These are phyloP conservation scores for Hygrophorus russula DNA, from an alignment of 768 basidiomycete species.

Conservation along the genomic window DNA sequence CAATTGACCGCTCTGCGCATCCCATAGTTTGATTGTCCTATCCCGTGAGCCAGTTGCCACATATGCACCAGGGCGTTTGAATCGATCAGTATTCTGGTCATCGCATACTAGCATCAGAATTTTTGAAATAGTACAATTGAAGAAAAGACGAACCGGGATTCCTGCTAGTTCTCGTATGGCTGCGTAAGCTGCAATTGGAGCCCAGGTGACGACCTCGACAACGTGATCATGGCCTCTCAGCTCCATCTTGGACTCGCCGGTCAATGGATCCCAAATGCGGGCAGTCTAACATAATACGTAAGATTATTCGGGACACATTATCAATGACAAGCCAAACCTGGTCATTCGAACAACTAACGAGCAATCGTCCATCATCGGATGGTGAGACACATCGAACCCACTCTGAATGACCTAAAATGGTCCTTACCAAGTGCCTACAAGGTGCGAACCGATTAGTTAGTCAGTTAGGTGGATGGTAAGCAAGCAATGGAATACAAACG, in stretches of 20 bases:
- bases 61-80: slow-evolving; percentile 44
- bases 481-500: slow-evolving; percentile 35
- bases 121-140: slow-evolving; percentile 6
- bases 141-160: slow-evolving; percentile 38
- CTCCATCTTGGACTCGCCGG: slow-evolving; percentile 71
- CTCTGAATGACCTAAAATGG: slow-evolving; percentile 62
- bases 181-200: slow-evolving; percentile 62
- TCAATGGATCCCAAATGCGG: slow-evolving; percentile 60
- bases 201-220: slow-evolving; percentile 74
- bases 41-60: slow-evolving; percentile 81
- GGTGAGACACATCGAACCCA: slow-evolving; percentile 72
- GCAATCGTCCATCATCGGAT: slow-evolving; percentile 58
- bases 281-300: slow-evolving; percentile 44
- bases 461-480: neutral
- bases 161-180: slow-evolving; percentile 72
- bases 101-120: neutral
- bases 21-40: slow-evolving; percentile 90
- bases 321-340: slow-evolving; percentile 42
- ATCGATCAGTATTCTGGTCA: slow-evolving; percentile 38
- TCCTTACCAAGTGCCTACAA: slow-evolving; percentile 16
- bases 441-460: slow-evolving; percentile 4
- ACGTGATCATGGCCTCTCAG: slow-evolving; percentile 83
- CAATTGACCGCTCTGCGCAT: slow-evolving; percentile 71
- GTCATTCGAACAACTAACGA: slow-evolving; percentile 80
- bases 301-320: slow-evolving; percentile 9